Base-by-base conservation (phyloP, 495 filamentous ascomycete genomes). In the Polyplosphaeria fusca region DNA sequence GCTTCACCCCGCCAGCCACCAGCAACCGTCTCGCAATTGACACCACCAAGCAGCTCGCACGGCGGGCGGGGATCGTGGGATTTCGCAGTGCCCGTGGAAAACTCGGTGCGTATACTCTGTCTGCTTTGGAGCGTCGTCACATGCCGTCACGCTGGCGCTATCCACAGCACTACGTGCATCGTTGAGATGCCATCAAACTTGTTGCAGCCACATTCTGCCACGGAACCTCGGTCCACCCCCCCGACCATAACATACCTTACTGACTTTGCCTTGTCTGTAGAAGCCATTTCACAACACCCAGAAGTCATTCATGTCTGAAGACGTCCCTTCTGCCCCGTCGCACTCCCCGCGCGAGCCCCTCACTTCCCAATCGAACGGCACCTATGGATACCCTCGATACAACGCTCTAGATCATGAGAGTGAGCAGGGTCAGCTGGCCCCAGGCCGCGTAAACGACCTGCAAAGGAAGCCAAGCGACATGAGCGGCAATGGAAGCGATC, bases 401-500 rank as follows among this genome's bases (percentile, higher is more conserved):
- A 44, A 67, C 43, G 26, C 58, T 25, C 38, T 41, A 5, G 60
- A 68, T 14, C 52, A 62, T 47, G 55, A 54, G 4, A 51, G 61
- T 38, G 67, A 55, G 2, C 68, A 42, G 18, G 55, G 42, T 16
- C 39, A 65, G 22, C 43, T 58, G 19, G 57, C 40, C 16, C 57
- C 62, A 42, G 58, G 28, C 37, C 45, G 48, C 26, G 58, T 65
- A 3, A 49, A 65, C 22, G 67, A 69, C 26, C 67, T 75, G 39
- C 68, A 64, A 35, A 61, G 66, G 18, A 75, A 75, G 50, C 59
- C 65, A 26, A 79, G 74, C 46, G 50, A 81, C 38, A 66, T 71
- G 43, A 83, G 79, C 52, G 76, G 78, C 35, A 75, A 69, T 53
- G 78, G 75, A 48, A 83, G 77, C 55, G 82, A 82, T 45, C 68